Evolutionary conservation across 192 early-diverging fungal genomes (phyloP).

Genomic region (Pilobolus umbonatus): DNA sequence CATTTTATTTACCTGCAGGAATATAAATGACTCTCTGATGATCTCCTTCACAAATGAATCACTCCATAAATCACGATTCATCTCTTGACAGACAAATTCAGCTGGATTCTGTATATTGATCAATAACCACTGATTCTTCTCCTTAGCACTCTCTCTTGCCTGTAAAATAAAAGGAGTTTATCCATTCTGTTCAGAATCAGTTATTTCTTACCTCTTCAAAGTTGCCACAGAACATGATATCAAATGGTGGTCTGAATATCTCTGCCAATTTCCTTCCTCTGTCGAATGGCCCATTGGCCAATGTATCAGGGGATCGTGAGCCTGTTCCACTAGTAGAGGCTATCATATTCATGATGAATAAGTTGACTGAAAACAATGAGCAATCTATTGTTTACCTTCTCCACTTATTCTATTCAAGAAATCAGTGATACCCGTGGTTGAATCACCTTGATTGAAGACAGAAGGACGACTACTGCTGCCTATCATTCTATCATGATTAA

Average conservation of each 20-base stretch:
- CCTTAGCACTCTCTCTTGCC: constrained; percentile 48
- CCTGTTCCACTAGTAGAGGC: not conserved
- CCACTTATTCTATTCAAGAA: constrained; percentile 39
- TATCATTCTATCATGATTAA: not conserved
- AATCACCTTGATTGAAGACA: constrained; percentile 46
- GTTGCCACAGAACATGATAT: constrained; percentile 75
- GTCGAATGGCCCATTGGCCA: constrained; percentile 1
- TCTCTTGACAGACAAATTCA: constrained; percentile 81
- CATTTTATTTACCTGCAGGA: constrained; percentile 63
- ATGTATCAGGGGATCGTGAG: not conserved
- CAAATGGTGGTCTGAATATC: constrained; percentile 81
- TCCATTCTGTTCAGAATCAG: too few relatives aligned
- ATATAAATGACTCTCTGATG: constrained; percentile 76
- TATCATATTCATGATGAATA: not conserved
- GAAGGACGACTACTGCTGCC: constrained; percentile 2
- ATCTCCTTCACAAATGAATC: constrained; percentile 68
- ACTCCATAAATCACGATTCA: constrained; percentile 96
- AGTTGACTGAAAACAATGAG: not conserved
- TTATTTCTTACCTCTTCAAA: too few relatives aligned
- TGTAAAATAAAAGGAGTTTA: too few relatives aligned
- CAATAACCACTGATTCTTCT: constrained; percentile 74
- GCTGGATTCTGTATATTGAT: constrained; percentile 80
- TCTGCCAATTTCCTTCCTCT: constrained; percentile 62
- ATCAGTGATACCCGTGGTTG: constrained; percentile 45
- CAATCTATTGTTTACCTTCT: constrained; percentile 1